Evolutionary conservation across 2,329 filamentous ascomycete genomes (phyloP), one percentile per base, ranked within the genome.

Genomic region (Phaeomoniella chlamydospora): DNA sequence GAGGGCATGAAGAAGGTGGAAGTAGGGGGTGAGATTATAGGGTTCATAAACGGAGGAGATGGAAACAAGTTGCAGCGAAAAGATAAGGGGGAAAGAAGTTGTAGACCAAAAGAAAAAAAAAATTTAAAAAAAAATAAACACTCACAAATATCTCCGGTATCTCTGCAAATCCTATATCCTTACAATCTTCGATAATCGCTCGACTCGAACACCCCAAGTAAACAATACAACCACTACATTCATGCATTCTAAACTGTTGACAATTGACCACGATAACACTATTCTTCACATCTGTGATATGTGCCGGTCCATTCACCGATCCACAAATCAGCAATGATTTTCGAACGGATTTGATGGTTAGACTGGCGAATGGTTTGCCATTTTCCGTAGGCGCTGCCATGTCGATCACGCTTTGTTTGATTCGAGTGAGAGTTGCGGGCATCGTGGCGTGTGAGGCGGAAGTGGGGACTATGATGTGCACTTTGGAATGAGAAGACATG

Each of bases 171-270:
- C 78, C 70, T 52, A 98, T 72, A 11, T 67, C 69, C 15, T 60
- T 68, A 53, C 88, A 96, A 45, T 90, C 80, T 57, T 98, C 90
- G 43, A 98, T 93, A 47, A 98, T 94, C 0, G 90, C 90, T 42
- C 86, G 76, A 48, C 83, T 90, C 1, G 68, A 65, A 51, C 82
- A 87, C 44, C 79, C 72, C 39, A 98, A 64, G 53, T 96, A 96
- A 9, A 98, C 68, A 45, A 84, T 75, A 22, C 92, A 80, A 41
- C 86, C 72, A 31, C 63, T 67, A 51, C 84, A 92, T 45, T 88
- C 80, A 54, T 98, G 90, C 64, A 98, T 88, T 15, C 90, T 74
- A 49, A 94, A 85, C 56, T 98, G 90, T n/a, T 80, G 71, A 36
- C 83, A 81, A 4, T 74, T 68, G 2, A 94, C 75, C 0, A 94